Evolutionary conservation across 179 eudicot species (phyloP), one percentile per base, ranked within the genome.

Genomic region (Vitellaria paradoxa): DNA sequence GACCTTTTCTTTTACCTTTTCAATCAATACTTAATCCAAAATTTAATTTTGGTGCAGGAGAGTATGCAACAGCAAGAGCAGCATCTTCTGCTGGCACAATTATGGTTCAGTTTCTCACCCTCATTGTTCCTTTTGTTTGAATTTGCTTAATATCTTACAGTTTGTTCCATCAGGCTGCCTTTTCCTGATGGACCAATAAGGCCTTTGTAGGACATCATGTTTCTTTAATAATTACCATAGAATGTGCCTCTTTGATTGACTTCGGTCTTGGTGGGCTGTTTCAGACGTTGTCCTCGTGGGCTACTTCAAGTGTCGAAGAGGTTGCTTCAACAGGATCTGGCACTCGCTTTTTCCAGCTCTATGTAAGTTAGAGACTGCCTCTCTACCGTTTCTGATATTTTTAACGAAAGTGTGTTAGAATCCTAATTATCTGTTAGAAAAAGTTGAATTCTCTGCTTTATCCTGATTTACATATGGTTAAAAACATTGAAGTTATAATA

Each of bases 321-420:
- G 91, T 95, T 83, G 90, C 97, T 62, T 89, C 97, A 72, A 88
- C 92, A 50, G 97, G 95, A 68, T 86, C 88, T 55, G 99, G 97
- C 45, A 74, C 88, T 79, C 93, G 91, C 6, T 95, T 93, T 83
- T 90, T 93, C 81, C 97, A 93, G 84, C 97, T 95, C 66, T 93
- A 91, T 84, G 99, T 91, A 80, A 91, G 97, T 81, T 73, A 52
- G 7, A 6, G 9, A 4, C 4, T 10, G 40, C 24, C 8, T 64
- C 14, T 30, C 21, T 47, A 50, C 24, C 61, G 42, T 57, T 40
- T 73, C 69, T 59, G 15, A 62, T 74, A 14, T 74, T 74, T 13
- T 9, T 24, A 26, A 49, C 24, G 42, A 49, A 7, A 49, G 23
- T 21, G 23, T 40, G 4, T 23, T 64, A 26, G 8, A 24, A 26